Conservation (phyloP, 1,284 basidiomycete species). For the Retiboletus flavoniger region DNA sequence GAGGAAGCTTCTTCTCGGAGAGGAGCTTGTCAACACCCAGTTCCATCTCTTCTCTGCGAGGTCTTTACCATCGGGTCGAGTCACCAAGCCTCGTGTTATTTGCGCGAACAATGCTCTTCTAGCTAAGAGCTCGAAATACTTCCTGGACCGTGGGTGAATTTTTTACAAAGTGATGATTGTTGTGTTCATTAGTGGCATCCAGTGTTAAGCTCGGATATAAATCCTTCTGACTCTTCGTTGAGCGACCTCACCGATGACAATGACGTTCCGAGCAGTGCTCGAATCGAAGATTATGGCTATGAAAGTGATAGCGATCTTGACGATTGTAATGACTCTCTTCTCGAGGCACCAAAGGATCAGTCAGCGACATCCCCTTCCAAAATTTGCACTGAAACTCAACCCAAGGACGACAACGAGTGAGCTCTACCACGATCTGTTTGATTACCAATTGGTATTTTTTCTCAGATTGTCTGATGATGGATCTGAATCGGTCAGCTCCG, state of each 20-base stretch:
- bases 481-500: slow-evolving; percentile 20
- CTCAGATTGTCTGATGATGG: slow-evolving; percentile 12
- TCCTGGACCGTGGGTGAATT: slow-evolving; percentile 19
- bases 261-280: slow-evolving; percentile 6
- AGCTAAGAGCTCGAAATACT: slow-evolving; percentile 23
- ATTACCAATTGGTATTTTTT: neutral
- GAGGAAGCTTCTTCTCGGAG: slow-evolving; percentile 26
- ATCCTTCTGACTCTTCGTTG: slow-evolving; percentile 13
- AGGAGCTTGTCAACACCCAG: slow-evolving; percentile 30
- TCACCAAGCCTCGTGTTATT: slow-evolving; percentile 21
- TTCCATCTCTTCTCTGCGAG: slow-evolving; percentile 31
- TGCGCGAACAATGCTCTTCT: slow-evolving; percentile 27
- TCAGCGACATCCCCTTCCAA: neutral
- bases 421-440: neutral
- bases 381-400: neutral
- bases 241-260: slow-evolving; percentile 14
- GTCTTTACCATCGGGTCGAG: slow-evolving; percentile 10
- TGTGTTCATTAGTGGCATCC: neutral
- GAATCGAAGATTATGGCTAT: slow-evolving; percentile 23
- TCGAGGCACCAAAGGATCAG: neutral
- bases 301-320: slow-evolving; percentile 28
- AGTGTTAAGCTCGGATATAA: slow-evolving; percentile 22
- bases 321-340: slow-evolving; percentile 6
- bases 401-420: slow-evolving; percentile 5
- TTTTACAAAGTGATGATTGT: neutral